Evolutionary conservation across 352 stramenopile genomes (phyloP).

Genomic region (Phytopythium sindhum): DNA sequence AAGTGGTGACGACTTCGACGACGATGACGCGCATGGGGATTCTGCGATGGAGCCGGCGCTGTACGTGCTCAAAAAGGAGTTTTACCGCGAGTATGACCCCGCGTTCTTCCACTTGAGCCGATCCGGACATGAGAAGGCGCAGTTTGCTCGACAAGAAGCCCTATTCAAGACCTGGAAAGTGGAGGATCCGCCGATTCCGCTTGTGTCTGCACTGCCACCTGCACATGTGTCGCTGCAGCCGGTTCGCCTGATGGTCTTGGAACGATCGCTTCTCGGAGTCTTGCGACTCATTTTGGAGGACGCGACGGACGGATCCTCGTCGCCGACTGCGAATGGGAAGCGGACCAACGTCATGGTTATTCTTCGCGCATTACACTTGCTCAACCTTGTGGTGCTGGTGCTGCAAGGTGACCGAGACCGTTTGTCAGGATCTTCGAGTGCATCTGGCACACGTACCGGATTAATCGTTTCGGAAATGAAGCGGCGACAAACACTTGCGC

Average conservation of each 20-base stretch:
- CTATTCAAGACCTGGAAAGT: conserved; percentile 80
- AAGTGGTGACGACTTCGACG: conserved; percentile 21
- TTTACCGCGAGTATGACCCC: conserved; percentile 77
- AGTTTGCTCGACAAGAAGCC: conserved; percentile 76
- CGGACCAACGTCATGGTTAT: conserved; percentile 69
- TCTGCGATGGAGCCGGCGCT: conserved; percentile 67
- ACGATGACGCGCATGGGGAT: conserved; percentile 33
- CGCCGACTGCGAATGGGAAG: conserved; percentile 23
- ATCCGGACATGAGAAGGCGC: conserved; percentile 73
- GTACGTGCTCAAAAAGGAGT: conserved; percentile 79
- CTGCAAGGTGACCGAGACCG: conserved; percentile 36
- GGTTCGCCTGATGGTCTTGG: conserved; percentile 56
- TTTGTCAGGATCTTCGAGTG: neutral
- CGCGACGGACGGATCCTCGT: conserved; percentile 16
- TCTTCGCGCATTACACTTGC: conserved; percentile 55
- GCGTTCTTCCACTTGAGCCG: conserved; percentile 77
- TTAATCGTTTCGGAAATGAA: conserved; percentile 40
- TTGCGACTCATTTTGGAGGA: conserved; percentile 71
- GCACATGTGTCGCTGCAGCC: conserved; percentile 48
- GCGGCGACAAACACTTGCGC: conserved; percentile 35
- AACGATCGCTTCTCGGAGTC: conserved; percentile 60
- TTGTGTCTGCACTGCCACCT: conserved; percentile 55
- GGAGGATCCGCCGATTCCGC: conserved; percentile 60
- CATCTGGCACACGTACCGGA: conserved; percentile 5
- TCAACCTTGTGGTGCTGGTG: conserved; percentile 67